Evolutionary conservation across 371 early-diverging fungal species (phyloP).

Genomic region (Sporodiniella umbellata): DNA sequence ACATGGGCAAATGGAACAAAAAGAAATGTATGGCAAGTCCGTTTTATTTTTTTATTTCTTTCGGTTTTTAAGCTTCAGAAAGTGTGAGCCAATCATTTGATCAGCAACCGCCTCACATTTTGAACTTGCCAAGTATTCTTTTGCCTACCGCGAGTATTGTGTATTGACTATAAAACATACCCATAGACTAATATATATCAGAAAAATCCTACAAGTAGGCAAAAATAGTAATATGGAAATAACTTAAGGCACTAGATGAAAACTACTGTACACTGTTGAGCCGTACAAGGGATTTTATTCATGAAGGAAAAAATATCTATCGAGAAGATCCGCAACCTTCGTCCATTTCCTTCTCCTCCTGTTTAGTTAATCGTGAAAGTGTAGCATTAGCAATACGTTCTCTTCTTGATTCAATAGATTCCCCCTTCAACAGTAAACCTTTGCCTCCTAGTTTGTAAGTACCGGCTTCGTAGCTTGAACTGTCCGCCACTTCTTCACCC

Average conservation of each 20-base stretch:
- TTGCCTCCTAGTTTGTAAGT: constrained; percentile 33
- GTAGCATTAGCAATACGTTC: constrained; percentile 38
- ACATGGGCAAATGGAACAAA: constrained; percentile 7
- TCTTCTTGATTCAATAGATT: constrained; percentile 22
- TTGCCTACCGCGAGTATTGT: too few relatives aligned
- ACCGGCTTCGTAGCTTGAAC: constrained; percentile 26
- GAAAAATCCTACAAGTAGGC: not conserved
- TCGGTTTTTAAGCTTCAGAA: too few relatives aligned
- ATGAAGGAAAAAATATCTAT: too few relatives aligned
- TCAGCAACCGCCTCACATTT: too few relatives aligned
- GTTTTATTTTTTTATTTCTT: not conserved
- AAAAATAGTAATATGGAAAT: too few relatives aligned
- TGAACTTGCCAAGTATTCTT: too few relatives aligned
- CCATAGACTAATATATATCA: not conserved
- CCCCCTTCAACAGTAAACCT: not conserved
- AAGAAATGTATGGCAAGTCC: not conserved
- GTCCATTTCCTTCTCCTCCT: constrained; percentile 50
- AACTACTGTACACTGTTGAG: too few relatives aligned
- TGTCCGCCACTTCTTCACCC: constrained; percentile 16
- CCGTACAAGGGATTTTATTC: too few relatives aligned
- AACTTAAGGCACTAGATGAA: too few relatives aligned
- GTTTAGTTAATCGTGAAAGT: constrained; percentile 37
- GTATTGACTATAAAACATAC: too few relatives aligned
- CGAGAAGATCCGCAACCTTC: constrained; percentile 42
- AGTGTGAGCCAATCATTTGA: too few relatives aligned